Conservation (phyloP, 768 basidiomycete species). For the Boletus patriciae region DNA sequence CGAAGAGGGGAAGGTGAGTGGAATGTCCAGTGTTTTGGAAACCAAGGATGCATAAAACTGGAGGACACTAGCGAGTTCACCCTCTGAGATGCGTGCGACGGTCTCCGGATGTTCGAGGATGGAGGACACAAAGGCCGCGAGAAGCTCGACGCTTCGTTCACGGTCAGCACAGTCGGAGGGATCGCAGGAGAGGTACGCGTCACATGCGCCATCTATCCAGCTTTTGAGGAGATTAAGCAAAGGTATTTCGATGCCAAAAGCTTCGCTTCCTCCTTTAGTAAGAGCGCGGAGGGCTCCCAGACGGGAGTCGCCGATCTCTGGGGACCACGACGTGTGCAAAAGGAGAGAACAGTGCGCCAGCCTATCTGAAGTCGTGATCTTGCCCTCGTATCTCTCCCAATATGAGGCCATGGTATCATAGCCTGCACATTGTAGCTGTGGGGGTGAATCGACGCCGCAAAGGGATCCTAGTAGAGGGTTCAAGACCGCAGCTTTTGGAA, state of each 20-base stretch:
- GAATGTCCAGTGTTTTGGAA: constrained; percentile 48
- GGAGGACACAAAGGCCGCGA: constrained; percentile 56
- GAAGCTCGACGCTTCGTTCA: constrained; percentile 61
- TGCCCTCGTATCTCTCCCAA: constrained; percentile 56
- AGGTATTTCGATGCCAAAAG: constrained; percentile 61
- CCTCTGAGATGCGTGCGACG: constrained; percentile 59
- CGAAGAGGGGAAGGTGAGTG: constrained; percentile 14
- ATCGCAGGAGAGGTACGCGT: constrained; percentile 41
- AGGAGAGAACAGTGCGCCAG: constrained; percentile 67
- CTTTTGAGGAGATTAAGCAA: constrained; percentile 55
- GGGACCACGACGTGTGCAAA: constrained; percentile 51
- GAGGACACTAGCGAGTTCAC: constrained; percentile 55
- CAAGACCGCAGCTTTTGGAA: constrained; percentile 53
- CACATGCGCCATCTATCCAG: constrained; percentile 70
- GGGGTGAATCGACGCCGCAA: constrained; percentile 54
- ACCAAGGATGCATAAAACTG: constrained; percentile 61
- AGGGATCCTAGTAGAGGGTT: constrained; percentile 61
- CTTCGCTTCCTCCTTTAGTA: constrained; percentile 58
- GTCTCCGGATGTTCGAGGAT: constrained; percentile 53
- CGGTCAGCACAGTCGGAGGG: constrained; percentile 52
- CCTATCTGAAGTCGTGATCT: constrained; percentile 55
- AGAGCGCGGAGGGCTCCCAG: constrained; percentile 68
- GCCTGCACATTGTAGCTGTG: constrained; percentile 62
- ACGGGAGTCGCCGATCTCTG: constrained; percentile 71
- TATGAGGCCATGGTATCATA: constrained; percentile 73